phyloP scores from a whole-genome alignment of 2,329 filamentous ascomycete species.

The Albophoma yamanashiensis region DNA sequence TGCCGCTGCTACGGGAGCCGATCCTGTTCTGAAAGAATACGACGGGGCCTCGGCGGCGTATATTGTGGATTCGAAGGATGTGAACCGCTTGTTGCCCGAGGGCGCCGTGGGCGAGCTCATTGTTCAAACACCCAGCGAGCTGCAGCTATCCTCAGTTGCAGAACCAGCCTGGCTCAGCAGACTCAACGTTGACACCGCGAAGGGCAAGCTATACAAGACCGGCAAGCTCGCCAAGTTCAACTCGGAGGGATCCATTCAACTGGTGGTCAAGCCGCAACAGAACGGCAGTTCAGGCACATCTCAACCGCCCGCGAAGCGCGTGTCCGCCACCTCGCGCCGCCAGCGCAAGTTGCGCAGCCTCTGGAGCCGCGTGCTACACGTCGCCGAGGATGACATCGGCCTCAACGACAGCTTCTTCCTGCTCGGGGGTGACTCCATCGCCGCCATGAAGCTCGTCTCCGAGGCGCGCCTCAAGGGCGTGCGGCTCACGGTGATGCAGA shows the following conservation, averaged over 20 bases:
- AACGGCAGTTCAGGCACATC: not conserved
- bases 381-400: conserved; percentile 35
- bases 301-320: conserved; percentile 13
- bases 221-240: conserved; percentile 28
- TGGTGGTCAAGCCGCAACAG: conserved; percentile 11
- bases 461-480: conserved; percentile 37
- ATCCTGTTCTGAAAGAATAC: conserved; percentile 12
- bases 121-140: conserved; percentile 19
- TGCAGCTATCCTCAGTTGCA: conserved; percentile 13
- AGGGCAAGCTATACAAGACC: conserved; percentile 25
- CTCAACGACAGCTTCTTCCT: conserved; percentile 50
- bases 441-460: conserved; percentile 51
- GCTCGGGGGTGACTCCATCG: conserved; percentile 48
- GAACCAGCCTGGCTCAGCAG: conserved; percentile 17
- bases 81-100: conserved; percentile 23
- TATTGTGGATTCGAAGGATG: conserved; percentile 27
- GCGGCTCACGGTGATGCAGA: conserved; percentile 40
- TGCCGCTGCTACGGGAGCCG: conserved; percentile 5
- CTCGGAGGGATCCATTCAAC: conserved; percentile 16
- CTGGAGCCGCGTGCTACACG: conserved; percentile 36
- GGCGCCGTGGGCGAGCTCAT: conserved; percentile 34
- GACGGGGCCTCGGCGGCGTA: conserved; percentile 20
- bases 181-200: conserved; percentile 4
- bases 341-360: conserved; percentile 32
- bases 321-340: conserved; percentile 28